Percentiles rank a stretch among this genome's conserved stretches.
phyloP scores from a whole-genome alignment of 805 yeast species.

The Starmerella sp. region DNA sequence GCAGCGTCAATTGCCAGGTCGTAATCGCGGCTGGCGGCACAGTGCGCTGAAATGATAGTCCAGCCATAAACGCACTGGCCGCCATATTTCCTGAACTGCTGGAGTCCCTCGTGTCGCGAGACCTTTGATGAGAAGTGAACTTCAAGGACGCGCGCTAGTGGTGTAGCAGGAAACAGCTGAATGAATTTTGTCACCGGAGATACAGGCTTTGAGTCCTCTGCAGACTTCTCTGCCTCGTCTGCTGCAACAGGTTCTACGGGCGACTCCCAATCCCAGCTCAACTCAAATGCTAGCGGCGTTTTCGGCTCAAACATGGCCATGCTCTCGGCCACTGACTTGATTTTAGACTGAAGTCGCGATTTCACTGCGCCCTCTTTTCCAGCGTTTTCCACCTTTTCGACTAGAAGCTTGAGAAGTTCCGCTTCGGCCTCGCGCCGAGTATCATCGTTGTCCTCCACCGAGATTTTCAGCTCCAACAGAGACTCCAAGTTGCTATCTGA shows the following conservation, averaged over 20 bases:
- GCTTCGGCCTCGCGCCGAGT: constrained; percentile 50
- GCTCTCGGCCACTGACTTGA: constrained; percentile 52
- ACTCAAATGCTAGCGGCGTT: constrained; percentile 39
- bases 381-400: constrained; percentile 39
- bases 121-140: neutral
- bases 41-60: constrained; percentile 52
- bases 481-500: constrained; percentile 38
- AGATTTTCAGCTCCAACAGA: constrained; percentile 46
- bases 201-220: neutral
- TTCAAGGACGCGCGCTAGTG: neutral
- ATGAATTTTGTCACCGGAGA: constrained; percentile 6
- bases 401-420: constrained; percentile 45
- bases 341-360: constrained; percentile 29
- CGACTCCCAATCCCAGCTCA: constrained; percentile 44
- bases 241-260: constrained; percentile 38
- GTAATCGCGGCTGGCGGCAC: constrained; percentile 51
- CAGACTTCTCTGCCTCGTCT: neutral
- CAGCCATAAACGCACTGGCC: constrained; percentile 44
- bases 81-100: neutral
- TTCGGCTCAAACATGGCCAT: constrained; percentile 58
- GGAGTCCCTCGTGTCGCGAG: neutral
- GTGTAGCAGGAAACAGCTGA: neutral
- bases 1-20: constrained; percentile 50
- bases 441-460: constrained; percentile 50
- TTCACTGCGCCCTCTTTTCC: constrained; percentile 24